Evolutionary conservation across 2,329 filamentous ascomycete genomes (phyloP), one percentile per base, ranked within the genome.

Genomic region (Calonectria pseudoturangicola): DNA sequence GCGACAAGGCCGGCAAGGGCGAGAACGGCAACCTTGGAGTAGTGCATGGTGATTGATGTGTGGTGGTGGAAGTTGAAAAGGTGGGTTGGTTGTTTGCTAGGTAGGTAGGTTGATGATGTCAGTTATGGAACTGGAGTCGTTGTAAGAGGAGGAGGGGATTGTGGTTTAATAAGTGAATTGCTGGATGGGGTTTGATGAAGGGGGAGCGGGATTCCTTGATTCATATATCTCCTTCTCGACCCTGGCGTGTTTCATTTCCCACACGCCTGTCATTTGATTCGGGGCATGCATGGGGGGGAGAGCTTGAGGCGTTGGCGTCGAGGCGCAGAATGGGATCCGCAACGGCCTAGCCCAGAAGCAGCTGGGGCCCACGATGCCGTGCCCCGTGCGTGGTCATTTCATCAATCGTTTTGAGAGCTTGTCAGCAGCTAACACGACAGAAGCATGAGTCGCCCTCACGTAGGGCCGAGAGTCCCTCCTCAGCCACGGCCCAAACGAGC

Each of bases 21-120:
- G 62, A 80, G 70, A 15, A 80, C 43, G 45, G 72, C 48, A 71
- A 79, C 43, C 72, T 80, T 79, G 60, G 72, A 64, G 77, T 75
- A 79, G 45, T 48, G 79, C 79, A 80, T 80, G 27, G 8, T 76
- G 70, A 33, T 39, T 64, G 27, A 18, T 60, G 30, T 58, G 28
- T 41, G 54, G n/a, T 60, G 54, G 43, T 45, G n/a, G 2, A n/a
- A 3, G n/a, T 48, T 9, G 6, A 3, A 28, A n/a, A 43, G 36
- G 56, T 60, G 36, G 25, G 43, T 15, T 41, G 41, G 27, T 33
- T 62, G 28, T 7, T 41, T 41, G 4, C 2, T 41, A 21, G 21
- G 39, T 12, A 41, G 39, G 10, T 25, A 18, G 12, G 36, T 36
- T 41, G n/a, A 43, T 63, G 58, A 45, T 63, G 36, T 63, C 39